Evolutionary conservation across 352 stramenopile species (phyloP).

Genomic region (Globisporangium canariense): DNA sequence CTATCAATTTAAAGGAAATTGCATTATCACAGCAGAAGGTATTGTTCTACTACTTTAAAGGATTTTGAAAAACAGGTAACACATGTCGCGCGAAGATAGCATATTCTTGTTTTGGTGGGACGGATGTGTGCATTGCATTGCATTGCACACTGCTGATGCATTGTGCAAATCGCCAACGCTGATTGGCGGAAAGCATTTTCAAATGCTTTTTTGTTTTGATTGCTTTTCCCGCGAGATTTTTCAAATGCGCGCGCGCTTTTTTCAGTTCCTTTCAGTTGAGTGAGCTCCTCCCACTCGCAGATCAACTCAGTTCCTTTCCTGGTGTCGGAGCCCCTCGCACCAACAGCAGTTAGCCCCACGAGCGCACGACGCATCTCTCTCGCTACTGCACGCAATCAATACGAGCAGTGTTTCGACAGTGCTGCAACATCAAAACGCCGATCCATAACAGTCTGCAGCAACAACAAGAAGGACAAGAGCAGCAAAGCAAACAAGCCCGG

Average conservation of each 20-base stretch:
- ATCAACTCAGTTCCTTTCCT: slow-evolving; percentile 9
- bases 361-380: not conserved
- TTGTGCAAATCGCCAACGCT: slow-evolving; percentile 18
- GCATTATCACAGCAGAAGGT: too few species aligned
- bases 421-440: not conserved
- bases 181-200: slow-evolving; percentile 28
- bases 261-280: not conserved
- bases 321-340: not conserved
- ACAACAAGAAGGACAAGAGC: not conserved
- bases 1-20: too few species aligned
- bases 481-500: not conserved
- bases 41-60: too few species aligned
- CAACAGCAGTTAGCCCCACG: not conserved
- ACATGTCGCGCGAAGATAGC: slow-evolving; percentile 4
- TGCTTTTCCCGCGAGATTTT: slow-evolving; percentile 16
- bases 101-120: slow-evolving; percentile 8
- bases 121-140: not conserved
- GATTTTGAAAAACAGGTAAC: not conserved
- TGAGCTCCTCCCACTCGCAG: not conserved
- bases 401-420: too few species aligned
- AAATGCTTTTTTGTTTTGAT: slow-evolving; percentile 1
- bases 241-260: slow-evolving; percentile 17
- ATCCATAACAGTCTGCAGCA: not conserved
- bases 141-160: too few species aligned
- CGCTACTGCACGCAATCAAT: not conserved